These are phyloP conservation scores for Paramecium sonneborni DNA, from an alignment of 73 alveolate genomes.

Conservation along the genomic window DNA sequence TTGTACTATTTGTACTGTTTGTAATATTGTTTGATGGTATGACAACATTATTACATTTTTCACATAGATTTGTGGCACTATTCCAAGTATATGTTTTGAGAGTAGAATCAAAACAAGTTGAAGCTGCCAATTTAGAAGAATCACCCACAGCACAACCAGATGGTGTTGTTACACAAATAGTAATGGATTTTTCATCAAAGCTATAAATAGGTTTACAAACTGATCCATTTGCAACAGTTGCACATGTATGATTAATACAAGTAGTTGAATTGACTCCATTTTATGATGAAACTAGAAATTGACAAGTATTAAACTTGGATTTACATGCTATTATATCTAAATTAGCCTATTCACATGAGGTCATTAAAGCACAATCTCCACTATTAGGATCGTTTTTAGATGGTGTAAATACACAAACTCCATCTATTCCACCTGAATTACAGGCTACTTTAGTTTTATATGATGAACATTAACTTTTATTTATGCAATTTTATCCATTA, in stretches of 20 bases:
- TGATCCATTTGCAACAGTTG: background rate
- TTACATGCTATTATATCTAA: background rate
- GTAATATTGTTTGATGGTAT: background rate
- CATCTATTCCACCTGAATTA: slow-evolving; percentile 32
- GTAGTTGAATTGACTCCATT: background rate
- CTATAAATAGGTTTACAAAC: background rate
- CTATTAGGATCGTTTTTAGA: background rate
- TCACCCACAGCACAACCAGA: background rate
- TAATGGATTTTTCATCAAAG: background rate
- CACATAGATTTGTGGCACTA: background rate
- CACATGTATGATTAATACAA: slow-evolving; percentile 10
- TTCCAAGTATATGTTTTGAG: slow-evolving; percentile 12
- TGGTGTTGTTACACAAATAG: background rate
- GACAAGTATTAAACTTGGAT: background rate
- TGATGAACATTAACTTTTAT: background rate
- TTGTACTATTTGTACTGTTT: background rate
- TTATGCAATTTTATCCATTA: background rate
- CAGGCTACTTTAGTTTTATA: background rate
- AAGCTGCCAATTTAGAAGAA: background rate
- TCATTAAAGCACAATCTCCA: background rate
- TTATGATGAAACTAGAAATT: background rate
- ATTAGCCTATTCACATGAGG: slow-evolving; percentile 3
- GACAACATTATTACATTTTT: background rate
- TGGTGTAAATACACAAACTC: background rate
- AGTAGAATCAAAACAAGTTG: background rate